Base-by-base conservation (phyloP, 129 eudicot species). In the Glebionis coronaria region DNA sequence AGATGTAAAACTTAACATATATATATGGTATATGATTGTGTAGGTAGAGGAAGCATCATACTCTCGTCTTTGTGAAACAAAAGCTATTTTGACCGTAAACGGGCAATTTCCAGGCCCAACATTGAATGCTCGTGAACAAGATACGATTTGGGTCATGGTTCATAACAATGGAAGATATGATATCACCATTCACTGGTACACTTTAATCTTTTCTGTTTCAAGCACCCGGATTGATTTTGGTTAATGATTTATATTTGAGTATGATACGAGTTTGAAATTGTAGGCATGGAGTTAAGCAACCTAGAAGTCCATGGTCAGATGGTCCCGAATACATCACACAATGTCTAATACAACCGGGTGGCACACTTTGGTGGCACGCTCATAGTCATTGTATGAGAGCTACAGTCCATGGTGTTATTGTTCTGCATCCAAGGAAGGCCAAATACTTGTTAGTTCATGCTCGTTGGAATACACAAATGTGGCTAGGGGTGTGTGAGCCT, bases 341-440 rank as follows among this genome's bases (percentile, higher is more conserved):
- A 12, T 84, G 95, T 55, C 90, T 90, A 0, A 81, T 87, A 31
- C 67, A 63, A 63, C 87, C 95, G 1, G 90, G 95, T 59, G 95
- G 95, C n/a, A 87, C 95, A 10, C 64, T 87, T 14, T 87, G 90
- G 95, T 87, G 95, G 95, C 95, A 87, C 7, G 90, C 95, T 12
- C 95, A 87, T 47, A 84, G 84, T 21, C 77, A 87, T 20, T 87
- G 95, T 87, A 67, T 84, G 2, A 51, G 90, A n/a, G 87, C 87
- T 69, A 87, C 90, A 10, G 87, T 87, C 50, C 80, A 87, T 38
- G 90, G 95, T 16, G 76, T 83, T 8, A 72, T 87, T 47, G 16
- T 82, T 10, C 54, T 87, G 44, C 75, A 44, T 28, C 95, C 90
- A 0, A 66, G 9, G 12, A 9, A 53, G 14, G 85, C 81, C 28